Conservation (phyloP, 169 alveolate species). For the Neospora caninum region DNA sequence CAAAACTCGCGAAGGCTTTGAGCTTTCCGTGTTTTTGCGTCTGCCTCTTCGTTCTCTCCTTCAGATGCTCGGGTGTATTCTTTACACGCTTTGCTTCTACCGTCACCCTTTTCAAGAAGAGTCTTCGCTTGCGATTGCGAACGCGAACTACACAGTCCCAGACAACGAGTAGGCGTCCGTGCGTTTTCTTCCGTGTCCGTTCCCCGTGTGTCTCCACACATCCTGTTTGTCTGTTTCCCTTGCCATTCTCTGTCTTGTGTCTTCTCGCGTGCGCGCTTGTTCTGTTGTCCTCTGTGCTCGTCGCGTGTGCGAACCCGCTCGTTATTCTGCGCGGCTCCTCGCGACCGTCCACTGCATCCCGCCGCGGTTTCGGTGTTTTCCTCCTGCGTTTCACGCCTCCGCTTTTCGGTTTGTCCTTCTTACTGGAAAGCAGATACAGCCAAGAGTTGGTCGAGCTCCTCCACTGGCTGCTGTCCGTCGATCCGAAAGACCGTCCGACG, state of each 20-base stretch:
- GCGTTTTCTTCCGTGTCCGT: background rate
- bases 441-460: background rate
- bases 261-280: too few species aligned
- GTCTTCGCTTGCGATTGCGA: constrained; percentile 80
- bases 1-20: too few species aligned
- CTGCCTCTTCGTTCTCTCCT: background rate
- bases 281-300: too few species aligned
- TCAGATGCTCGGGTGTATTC: constrained; percentile 83
- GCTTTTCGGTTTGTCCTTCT: background rate
- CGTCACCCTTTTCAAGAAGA: constrained; percentile 87
- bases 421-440: background rate
- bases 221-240: too few species aligned
- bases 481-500: constrained; percentile 40
- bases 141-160: constrained; percentile 78
- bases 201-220: too few species aligned
- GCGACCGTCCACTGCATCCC: background rate
- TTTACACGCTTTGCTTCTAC: constrained; percentile 82
- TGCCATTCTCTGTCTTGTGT: too few species aligned
- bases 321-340: background rate
- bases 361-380: background rate
- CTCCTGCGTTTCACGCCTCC: background rate
- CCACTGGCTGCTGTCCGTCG: constrained; percentile 14
- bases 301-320: background rate
- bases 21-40: too few species aligned
- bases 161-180: background rate